Percentiles rank a stretch among this genome's conserved stretches.
Evolutionary conservation across 108 stramenopile species (phyloP).

Genomic region (Fragilariopsis cylindrus): DNA sequence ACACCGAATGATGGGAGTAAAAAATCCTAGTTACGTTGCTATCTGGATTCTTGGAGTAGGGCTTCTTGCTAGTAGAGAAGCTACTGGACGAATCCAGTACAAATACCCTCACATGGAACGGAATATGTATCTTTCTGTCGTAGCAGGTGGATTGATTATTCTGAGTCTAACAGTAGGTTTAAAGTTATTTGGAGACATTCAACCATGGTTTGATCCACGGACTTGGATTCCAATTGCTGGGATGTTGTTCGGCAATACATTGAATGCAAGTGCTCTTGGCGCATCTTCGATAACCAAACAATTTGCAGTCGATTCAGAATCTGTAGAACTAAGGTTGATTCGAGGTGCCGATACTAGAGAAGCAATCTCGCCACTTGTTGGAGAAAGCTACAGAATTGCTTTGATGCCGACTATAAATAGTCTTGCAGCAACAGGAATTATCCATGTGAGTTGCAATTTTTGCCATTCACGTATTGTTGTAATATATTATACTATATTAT

Average conservation of each 20-base stretch:
- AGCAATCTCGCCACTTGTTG: constrained; percentile 28
- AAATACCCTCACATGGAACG: constrained; percentile 21
- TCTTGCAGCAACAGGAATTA: constrained; percentile 77
- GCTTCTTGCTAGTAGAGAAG: constrained; percentile 25
- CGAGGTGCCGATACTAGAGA: constrained; percentile 35
- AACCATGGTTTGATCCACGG: constrained; percentile 33
- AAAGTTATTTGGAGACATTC: constrained; percentile 13
- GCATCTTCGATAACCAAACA: constrained; percentile 49
- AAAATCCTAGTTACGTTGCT: constrained; percentile 17
- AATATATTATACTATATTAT: no score
- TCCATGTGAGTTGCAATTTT: constrained; percentile 24
- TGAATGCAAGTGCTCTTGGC: constrained; percentile 32
- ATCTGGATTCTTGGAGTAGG: constrained; percentile 34
- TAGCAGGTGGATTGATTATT: constrained; percentile 2
- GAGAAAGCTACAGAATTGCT: constrained; percentile 30
- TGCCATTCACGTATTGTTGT: no score
- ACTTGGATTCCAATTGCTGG: constrained; percentile 76
- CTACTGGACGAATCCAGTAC: constrained; percentile 26
- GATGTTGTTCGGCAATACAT: constrained; percentile 83
- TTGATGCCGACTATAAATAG: constrained; percentile 68
- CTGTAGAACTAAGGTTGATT: constrained; percentile 42
- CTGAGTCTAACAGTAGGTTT: constrained; percentile 18
- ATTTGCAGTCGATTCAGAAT: constrained; percentile 41
- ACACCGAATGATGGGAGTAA: constrained; percentile 19
- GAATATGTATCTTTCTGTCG: constrained; percentile 25